phyloP scores from a whole-genome alignment of 2,329 filamentous ascomycete species.

The Penicillium hordei region DNA sequence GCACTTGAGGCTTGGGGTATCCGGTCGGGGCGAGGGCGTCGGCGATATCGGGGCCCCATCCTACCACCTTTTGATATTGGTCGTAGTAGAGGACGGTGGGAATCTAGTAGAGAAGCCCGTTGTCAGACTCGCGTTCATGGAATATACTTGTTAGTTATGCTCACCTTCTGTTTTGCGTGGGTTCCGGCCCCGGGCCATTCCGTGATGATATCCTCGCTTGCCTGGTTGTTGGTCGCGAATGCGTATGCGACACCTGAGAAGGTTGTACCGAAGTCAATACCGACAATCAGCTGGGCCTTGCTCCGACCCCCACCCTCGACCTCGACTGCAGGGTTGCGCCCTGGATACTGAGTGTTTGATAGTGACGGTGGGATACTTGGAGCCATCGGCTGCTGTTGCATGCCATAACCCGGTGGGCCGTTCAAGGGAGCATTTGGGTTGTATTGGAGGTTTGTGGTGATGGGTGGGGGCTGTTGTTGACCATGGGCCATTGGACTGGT shows the following conservation, averaged over 20 bases:
- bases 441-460: slow-evolving; percentile 56
- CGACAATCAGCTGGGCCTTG: slow-evolving; percentile 96
- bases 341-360: slow-evolving; percentile 29
- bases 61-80: slow-evolving; percentile 99
- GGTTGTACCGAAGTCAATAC: slow-evolving; percentile 98
- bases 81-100: slow-evolving; percentile 99
- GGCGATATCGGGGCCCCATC: slow-evolving; percentile 97
- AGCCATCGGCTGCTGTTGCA: slow-evolving; percentile 36
- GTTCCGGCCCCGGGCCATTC: slow-evolving; percentile 98
- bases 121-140: not conserved
- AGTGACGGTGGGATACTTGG: slow-evolving; percentile 31
- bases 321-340: slow-evolving; percentile 54
- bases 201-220: slow-evolving; percentile 97
- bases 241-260: slow-evolving; percentile 96
- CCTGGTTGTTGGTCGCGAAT: slow-evolving; percentile 92
- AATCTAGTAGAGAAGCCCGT: slow-evolving; percentile 55
- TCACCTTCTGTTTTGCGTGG: slow-evolving; percentile 97
- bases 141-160: not conserved
- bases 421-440: slow-evolving; percentile 40
- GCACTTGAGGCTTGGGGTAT: slow-evolving; percentile 95
- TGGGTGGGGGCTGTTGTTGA: slow-evolving; percentile 52
- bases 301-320: slow-evolving; percentile 84
- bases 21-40: slow-evolving; percentile 95
- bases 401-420: slow-evolving; percentile 48
- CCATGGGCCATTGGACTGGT: slow-evolving; percentile 53